Evolutionary conservation across 2,329 filamentous ascomycete genomes (phyloP).

Genomic region (Xylariaceae sp.): DNA sequence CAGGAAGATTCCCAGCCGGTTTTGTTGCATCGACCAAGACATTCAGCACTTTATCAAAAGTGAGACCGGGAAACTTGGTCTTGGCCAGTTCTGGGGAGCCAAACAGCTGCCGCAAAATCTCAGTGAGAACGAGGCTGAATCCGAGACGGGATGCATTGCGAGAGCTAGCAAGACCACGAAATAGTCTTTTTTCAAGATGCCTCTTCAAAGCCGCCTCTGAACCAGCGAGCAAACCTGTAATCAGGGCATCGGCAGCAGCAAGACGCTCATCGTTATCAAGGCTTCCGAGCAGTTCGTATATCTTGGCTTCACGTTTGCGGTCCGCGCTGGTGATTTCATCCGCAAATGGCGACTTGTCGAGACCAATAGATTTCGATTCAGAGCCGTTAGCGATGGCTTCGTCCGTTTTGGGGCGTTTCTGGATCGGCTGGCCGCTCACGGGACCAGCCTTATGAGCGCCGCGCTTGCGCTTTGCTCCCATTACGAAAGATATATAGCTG

Average conservation of each 20-base stretch:
- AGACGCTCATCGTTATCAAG: slow-evolving; percentile 55
- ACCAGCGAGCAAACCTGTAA: slow-evolving; percentile 51
- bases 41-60: slow-evolving; percentile 52
- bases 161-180: slow-evolving; percentile 84
- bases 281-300: slow-evolving; percentile 60
- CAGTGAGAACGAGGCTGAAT: slow-evolving; percentile 83
- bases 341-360: slow-evolving; percentile 46
- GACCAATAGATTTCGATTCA: slow-evolving; percentile 26
- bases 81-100: slow-evolving; percentile 44
- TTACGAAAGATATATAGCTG: slow-evolving; percentile 20
- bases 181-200: slow-evolving; percentile 64
- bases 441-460: slow-evolving; percentile 30
- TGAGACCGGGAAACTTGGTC: slow-evolving; percentile 49
- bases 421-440: slow-evolving; percentile 31
- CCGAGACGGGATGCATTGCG: slow-evolving; percentile 84
- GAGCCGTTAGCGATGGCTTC: slow-evolving; percentile 23
- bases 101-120: slow-evolving; percentile 70
- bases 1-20: slow-evolving; percentile 49
- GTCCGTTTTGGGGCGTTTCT: slow-evolving; percentile 38
- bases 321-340: slow-evolving; percentile 51
- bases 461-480: slow-evolving; percentile 44
- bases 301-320: slow-evolving; percentile 52
- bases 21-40: slow-evolving; percentile 54
- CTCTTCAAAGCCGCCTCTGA: slow-evolving; percentile 52
- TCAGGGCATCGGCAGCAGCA: slow-evolving; percentile 54